Evolutionary conservation across 306 rosid genomes (phyloP), one percentile per base, ranked within the genome.

Genomic region (Arachis hypogaea): DNA sequence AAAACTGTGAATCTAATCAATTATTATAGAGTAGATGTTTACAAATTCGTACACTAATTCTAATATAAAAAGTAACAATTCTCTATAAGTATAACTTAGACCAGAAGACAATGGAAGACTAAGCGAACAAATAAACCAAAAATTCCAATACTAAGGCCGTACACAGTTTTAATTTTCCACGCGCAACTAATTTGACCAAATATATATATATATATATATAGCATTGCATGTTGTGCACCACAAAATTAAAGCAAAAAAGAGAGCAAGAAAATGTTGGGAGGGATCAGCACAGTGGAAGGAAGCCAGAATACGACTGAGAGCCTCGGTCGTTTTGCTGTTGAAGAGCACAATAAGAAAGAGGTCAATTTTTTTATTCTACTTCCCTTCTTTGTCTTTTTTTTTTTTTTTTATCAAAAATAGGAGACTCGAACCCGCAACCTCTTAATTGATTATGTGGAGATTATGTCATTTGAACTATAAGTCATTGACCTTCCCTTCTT

Each of bases 261-360:
- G n/a, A 54, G 59, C 16, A 42, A 61, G 47, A 75, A 52, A 60
- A 77, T 8, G 29, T 5, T 41, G 3, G 81, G 81, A 10, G 81
- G 58, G 1, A 38, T 61, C 29, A 45, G 65, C 10, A 38, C 22
- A 41, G 75, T 76, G 3, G 63, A 76, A 12, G 75, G 63, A 76
- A 68, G 60, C 70, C 70, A 77, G 56, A 69, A 77, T 64, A 51
- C 57, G 64, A 68, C 68, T 16, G 45, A 68, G 11, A 52, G 58
- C 14, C 81, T 77, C 0, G 81, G 57, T 40, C 75, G 75, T 22
- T 77, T 68, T 28, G 81, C 75, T 42, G 71, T 69, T 10, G 71
- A 69, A 7, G 66, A 77, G 5, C 71, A 77, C 59, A 77, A 77
- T 51, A 77, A 69, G 22, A 77, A 69, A 62, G 59, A 77, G 81